Conservation (phyloP, 2,329 filamentous ascomycete species). For the Drechmeria coniospora region DNA sequence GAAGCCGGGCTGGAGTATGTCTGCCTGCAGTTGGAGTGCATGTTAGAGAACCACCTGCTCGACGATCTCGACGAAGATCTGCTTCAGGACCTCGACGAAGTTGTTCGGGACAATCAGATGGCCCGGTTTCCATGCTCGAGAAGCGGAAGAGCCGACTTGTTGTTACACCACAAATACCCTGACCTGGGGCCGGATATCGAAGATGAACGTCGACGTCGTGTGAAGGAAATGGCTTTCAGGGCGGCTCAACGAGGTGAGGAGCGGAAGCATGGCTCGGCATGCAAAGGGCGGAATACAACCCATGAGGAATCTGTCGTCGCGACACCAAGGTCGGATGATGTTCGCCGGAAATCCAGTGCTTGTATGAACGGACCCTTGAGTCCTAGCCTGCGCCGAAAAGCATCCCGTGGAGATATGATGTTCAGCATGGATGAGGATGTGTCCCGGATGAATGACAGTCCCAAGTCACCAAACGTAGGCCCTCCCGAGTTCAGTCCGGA, state of each 20-base stretch:
- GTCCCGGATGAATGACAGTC: constrained; percentile 13
- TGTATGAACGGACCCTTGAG: constrained; percentile 42
- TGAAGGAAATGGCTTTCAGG: constrained; percentile 64
- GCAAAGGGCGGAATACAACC: constrained; percentile 43
- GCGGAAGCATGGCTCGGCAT: constrained; percentile 42
- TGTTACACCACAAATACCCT: constrained; percentile 50
- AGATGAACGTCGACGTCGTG: constrained; percentile 51
- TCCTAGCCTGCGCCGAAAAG: constrained; percentile 52
- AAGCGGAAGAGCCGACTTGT: constrained; percentile 53
- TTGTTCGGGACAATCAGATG: constrained; percentile 71
- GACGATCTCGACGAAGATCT: constrained; percentile 76
- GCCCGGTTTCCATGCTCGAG: constrained; percentile 62
- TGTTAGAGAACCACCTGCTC: constrained; percentile 80
- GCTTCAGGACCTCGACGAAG: constrained; percentile 62
- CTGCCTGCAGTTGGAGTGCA: constrained; percentile 76
- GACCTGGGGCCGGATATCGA: constrained; percentile 49
- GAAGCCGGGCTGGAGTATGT: constrained; percentile 80
- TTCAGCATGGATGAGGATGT: constrained; percentile 87
- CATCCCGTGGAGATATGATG: constrained; percentile 62
- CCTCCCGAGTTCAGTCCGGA: too few species aligned
- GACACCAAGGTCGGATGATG: constrained; percentile 27
- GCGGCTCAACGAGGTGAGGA: constrained; percentile 50
- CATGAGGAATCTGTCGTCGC: constrained; percentile 42
- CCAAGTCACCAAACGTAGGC: constrained; percentile 9
- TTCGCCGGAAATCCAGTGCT: constrained; percentile 29